A percentile compares a stretch with the other conserved stretches of the same genome.
Evolutionary conservation across 768 basidiomycete genomes (phyloP).

Genomic region (Boletus patriciae): DNA sequence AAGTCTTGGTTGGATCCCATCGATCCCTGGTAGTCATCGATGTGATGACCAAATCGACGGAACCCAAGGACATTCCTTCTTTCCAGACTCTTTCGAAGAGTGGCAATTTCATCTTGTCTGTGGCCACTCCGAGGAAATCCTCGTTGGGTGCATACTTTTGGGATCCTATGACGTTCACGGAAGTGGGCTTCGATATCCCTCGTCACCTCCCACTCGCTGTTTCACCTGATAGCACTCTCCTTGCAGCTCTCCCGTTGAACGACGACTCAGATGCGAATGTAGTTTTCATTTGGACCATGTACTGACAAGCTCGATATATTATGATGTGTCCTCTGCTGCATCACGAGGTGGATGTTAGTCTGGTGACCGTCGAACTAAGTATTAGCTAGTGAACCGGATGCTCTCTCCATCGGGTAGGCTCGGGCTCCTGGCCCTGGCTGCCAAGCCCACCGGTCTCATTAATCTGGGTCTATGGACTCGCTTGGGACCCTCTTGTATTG

Average conservation of each 20-base stretch:
- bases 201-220: neutral
- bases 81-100: neutral
- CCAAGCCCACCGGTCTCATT: no score
- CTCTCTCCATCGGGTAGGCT: no score
- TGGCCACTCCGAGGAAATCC: neutral
- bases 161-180: slow-evolving; percentile 1
- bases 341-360: no score
- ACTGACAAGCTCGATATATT: neutral
- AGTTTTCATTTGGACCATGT: neutral
- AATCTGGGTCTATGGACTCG: no score
- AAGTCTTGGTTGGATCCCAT: slow-evolving; percentile 3
- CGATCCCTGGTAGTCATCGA: neutral
- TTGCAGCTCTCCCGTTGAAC: neutral
- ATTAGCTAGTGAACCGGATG: no score
- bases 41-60: neutral
- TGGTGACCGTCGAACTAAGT: no score
- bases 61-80: neutral
- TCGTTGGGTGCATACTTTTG: slow-evolving; percentile 2
- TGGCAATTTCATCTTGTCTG: neutral
- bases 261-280: neutral
- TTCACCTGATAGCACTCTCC: neutral
- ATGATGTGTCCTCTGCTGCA: no score
- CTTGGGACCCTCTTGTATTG: neutral
- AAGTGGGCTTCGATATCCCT: neutral
- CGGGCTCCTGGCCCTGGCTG: no score